Percentiles rank a stretch among this genome's conserved stretches.
Conservation (phyloP, 1,139 yeast species). For the Casaregolazyma suthepensis region DNA sequence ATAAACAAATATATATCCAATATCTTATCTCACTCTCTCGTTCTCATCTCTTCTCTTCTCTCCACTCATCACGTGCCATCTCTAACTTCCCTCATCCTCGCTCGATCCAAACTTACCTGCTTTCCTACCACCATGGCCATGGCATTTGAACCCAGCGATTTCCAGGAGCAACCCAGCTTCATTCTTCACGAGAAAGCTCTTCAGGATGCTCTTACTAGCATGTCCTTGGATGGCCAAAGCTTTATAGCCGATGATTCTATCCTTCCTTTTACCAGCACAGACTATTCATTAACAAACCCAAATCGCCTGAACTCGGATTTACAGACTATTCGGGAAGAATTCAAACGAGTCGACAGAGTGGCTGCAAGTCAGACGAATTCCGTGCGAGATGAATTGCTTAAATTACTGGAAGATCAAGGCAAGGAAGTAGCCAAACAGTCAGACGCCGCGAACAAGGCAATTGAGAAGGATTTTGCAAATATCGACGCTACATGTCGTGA, state of each 20-base stretch:
- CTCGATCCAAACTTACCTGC: neutral
- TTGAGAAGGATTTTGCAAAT: neutral
- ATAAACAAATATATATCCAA: no score
- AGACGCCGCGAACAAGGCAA: neutral
- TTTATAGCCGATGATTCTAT: slow-evolving; percentile 4
- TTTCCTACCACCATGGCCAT: neutral
- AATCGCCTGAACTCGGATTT: neutral
- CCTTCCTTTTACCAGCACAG: slow-evolving; percentile 3
- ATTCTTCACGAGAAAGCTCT: slow-evolving; percentile 1
- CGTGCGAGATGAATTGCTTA: neutral
- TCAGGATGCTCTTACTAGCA: neutral
- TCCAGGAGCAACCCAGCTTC: neutral
- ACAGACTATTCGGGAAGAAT: neutral
- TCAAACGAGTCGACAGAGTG: neutral
- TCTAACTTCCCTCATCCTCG: neutral
- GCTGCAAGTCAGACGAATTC: neutral
- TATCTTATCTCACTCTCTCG: no score
- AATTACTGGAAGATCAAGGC: neutral
- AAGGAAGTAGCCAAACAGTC: neutral
- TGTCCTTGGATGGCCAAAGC: slow-evolving; percentile 2
- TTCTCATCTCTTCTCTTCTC: neutral
- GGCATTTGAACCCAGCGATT: neutral
- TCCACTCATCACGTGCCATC: neutral
- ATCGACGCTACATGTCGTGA: neutral
- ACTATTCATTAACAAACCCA: slow-evolving; percentile 3